Evolutionary conservation across 2,329 filamentous ascomycete genomes (phyloP), one percentile per base, ranked within the genome.

Genomic region (Graphium sp.): DNA sequence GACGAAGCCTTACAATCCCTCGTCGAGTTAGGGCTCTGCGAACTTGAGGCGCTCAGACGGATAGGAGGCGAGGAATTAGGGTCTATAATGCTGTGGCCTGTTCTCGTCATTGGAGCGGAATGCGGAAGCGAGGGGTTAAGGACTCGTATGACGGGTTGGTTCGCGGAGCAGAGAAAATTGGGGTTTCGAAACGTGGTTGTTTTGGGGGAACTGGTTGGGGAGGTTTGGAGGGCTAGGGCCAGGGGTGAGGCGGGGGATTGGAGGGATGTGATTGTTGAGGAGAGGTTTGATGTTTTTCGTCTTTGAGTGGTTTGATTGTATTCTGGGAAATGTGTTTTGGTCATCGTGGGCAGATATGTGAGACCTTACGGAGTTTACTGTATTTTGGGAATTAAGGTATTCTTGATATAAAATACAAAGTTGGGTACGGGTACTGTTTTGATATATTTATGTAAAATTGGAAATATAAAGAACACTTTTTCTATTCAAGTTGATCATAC

Each of bases 1-100:
- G 31, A 47, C 1, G 34, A 25, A 4, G 30, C 41, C 2, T 35
- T 51, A 4, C 48, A 52, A 25, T 37, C 39, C 8, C 36, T 50
- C 6, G 45, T 51, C 4, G 44, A 44, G 24, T 41, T 40, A 13
- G 48, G 45, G 1, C 36, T 51, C 1, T 18, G 34, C 11, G 43
- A 50, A 15, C 35, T 52, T 10, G 47, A 51, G 31, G 41, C 43
- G 1, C 43, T 48, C 6, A 48, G 49, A 28, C 26, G 18, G 5
- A 35, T 44, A 2, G 45, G 41, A 2, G 37, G 39, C 13, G 43
- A 45, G 6, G 34, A 37, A 12, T 40, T 44, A 2, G 48, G 49
- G 4, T 47, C 41, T 30, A 42, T 50, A 12, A 47, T 51, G 32
- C 41, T 50, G 18, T 52, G 49, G 49, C 47, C 48, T 2, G 43